Base-by-base conservation (phyloP, 2,329 filamentous ascomycete species). In the Xylaria sp. region DNA sequence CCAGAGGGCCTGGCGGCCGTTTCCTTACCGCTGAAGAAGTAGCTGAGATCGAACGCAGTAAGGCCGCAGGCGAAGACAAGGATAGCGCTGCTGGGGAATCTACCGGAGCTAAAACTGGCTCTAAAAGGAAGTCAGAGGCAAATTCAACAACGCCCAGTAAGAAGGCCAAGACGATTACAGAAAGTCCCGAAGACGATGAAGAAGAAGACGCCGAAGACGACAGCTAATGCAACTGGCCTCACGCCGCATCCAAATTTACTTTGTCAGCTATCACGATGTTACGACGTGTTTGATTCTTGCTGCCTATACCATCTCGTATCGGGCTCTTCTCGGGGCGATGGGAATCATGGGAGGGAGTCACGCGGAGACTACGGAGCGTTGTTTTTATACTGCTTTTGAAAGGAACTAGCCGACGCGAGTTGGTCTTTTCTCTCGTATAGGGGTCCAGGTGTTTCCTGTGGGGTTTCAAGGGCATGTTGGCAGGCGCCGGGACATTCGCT, bases 11-110 rank as follows among this genome's bases (percentile, higher is more conserved):
- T 0, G 95, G 95, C 54, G 95, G 95, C 21, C 89, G 95, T 23
- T 99, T 99, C 83, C 80, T 99, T 75, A 99, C 95, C 0, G 94
- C 95, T 1, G 95, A 98, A 59, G 95, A 99, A 76, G 93, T 97
- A 3, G 92, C 93, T 5, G 89, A 90, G 52, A 93, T 97, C 81
- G 93, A 97, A 73, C 86, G 87, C 69, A 84, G 83, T 48, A 85
- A 85, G 70, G 80, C 78, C 53, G 68, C 78, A 15, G 71, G 71
- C 7, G 77, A 75, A 8, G 77, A 76, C 43, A 73, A 78, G 56
- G 75, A 75, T 4, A 70, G 76, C n/a, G 74, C 71, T 58, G 65
- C 67, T 23, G 60, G 64, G 40, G 72, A 78, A 56, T 52, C 70
- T 29, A 65, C 67, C 4, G 67, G 73, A 8, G 61, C 66, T 43